Percentiles rank a stretch among this genome's conserved stretches.
These are phyloP conservation scores for Fusarium hostae DNA, from an alignment of 2,329 filamentous ascomycete genomes.

Conservation along the genomic window DNA sequence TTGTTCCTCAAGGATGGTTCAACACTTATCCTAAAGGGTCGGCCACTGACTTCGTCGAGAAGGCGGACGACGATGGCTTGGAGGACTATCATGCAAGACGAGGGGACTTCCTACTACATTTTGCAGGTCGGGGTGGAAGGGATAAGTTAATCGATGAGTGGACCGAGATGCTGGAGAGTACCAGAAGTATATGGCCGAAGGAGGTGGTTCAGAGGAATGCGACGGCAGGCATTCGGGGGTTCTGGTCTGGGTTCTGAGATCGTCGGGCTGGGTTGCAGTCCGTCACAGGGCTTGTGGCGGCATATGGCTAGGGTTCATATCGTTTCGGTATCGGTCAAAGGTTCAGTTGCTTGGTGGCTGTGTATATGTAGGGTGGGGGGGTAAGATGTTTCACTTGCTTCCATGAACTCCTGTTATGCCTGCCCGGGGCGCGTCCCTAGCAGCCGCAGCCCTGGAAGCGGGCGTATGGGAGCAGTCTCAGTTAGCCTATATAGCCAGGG, in stretches of 20 bases:
- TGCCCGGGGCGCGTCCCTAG: no score
- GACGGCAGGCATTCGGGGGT: not conserved
- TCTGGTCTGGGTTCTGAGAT: not conserved
- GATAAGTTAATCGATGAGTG: not conserved
- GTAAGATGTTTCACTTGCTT: not conserved
- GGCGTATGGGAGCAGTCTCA: no score
- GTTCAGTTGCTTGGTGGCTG: rapidly evolving
- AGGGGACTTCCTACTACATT: conserved; percentile 3
- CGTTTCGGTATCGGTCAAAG: rapidly evolving
- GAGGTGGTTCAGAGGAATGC: not conserved
- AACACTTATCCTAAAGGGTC: not conserved
- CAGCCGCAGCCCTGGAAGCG: not conserved
- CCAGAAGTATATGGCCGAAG: not conserved
- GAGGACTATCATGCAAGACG: not conserved
- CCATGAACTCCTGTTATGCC: rapidly evolving
- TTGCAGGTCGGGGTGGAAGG: not conserved
- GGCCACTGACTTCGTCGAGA: not conserved
- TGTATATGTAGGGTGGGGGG: rapidly evolving
- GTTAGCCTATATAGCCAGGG: no score
- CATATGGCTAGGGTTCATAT: no score
- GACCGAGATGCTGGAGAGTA: not conserved
- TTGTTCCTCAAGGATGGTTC: conserved; percentile 1
- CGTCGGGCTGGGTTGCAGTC: no score
- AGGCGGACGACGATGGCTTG: not conserved
- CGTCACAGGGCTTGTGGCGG: rapidly evolving